Evolutionary conservation across 768 basidiomycete species (phyloP).

Genomic region (Gymnopilus dilepis): DNA sequence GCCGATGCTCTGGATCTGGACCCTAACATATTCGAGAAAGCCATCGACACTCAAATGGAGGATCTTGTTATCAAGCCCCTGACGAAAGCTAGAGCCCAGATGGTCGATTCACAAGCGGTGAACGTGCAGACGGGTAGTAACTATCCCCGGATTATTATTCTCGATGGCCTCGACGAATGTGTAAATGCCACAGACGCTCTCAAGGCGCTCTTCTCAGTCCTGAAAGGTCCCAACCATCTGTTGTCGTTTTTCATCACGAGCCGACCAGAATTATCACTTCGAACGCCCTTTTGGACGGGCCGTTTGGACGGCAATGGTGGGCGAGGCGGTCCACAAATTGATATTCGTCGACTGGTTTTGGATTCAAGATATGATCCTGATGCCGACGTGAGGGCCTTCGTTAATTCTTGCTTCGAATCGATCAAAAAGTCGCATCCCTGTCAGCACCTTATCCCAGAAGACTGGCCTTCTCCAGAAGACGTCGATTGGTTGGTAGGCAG

Average conservation of each 20-base stretch:
- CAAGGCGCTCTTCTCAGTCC: slow-evolving; percentile 5
- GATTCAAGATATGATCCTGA: slow-evolving; percentile 17
- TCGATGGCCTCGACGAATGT: slow-evolving; percentile 37
- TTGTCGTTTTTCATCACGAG: slow-evolving; percentile 31
- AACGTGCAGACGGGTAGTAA: too few species aligned
- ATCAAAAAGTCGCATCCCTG: slow-evolving; percentile 16
- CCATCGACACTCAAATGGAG: too few species aligned
- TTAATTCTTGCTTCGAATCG: slow-evolving; percentile 18
- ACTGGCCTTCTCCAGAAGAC: slow-evolving; percentile 28
- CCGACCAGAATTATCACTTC: slow-evolving; percentile 29
- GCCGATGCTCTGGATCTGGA: too few species aligned
- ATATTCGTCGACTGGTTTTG: slow-evolving; percentile 3
- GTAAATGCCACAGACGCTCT: slow-evolving; percentile 17
- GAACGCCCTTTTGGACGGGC: too few species aligned
- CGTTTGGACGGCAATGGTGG: too few species aligned
- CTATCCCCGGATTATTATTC: slow-evolving; percentile 23
- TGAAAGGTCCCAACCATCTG: slow-evolving; percentile 15
- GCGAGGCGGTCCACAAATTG: too few species aligned
- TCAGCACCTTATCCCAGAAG: not conserved
- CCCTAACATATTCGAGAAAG: too few species aligned
- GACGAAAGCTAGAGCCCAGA: too few species aligned
- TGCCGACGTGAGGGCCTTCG: slow-evolving; percentile 25
- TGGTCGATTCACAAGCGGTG: too few species aligned
- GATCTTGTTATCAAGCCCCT: too few species aligned
- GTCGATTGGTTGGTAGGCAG: slow-evolving; percentile 24